Evolutionary conservation across 441 rosid species (phyloP).

Genomic region (Adansonia madagascariensis): DNA sequence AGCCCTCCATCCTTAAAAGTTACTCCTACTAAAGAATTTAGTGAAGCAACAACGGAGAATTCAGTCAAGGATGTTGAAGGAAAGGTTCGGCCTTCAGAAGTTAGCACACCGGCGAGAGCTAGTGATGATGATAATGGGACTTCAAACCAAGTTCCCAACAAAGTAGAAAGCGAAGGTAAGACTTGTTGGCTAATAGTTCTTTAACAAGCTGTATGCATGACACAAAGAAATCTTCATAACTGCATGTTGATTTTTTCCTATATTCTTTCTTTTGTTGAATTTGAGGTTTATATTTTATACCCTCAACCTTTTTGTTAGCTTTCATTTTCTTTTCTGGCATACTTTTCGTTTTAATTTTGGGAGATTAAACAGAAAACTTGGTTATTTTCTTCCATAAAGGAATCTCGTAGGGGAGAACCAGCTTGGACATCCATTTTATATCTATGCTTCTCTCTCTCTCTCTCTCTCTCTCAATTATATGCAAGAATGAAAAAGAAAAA

Average conservation of each 20-base stretch:
- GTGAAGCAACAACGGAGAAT: neutral
- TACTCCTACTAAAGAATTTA: neutral
- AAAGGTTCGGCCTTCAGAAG: slow-evolving; percentile 25
- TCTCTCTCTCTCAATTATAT: no score
- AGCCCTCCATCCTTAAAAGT: neutral
- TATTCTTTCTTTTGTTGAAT: neutral
- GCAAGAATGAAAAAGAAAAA: no score
- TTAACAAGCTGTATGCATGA: neutral
- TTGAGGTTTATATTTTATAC: neutral
- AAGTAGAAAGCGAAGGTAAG: neutral
- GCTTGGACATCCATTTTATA: neutral
- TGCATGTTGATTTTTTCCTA: neutral
- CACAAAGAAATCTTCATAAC: neutral
- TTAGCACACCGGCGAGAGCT: neutral
- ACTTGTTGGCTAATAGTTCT: neutral
- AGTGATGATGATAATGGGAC: neutral
- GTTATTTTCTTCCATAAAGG: neutral
- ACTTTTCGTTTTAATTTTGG: neutral
- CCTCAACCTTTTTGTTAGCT: neutral
- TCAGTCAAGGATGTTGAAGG: slow-evolving; percentile 25
- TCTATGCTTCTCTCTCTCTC: no score
- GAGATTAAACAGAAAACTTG: neutral
- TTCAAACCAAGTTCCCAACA: neutral
- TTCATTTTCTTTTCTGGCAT: no score
- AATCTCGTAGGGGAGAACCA: neutral